These are phyloP conservation scores for Umbelopsis sp. DNA, from an alignment of 192 early-diverging fungal genomes.

Conservation along the genomic window DNA sequence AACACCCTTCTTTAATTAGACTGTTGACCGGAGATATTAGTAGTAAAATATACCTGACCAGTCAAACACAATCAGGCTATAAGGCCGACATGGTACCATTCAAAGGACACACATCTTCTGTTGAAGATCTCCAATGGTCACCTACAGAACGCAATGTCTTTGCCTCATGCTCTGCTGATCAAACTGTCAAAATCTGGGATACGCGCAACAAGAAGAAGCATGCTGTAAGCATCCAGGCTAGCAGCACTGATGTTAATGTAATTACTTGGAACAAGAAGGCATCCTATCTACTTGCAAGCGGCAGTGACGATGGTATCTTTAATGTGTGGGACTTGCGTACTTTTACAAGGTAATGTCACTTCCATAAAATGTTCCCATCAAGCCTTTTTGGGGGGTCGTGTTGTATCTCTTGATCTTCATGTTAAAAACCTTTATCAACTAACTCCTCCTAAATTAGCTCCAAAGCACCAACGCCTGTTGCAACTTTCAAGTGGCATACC, in stretches of 20 bases:
- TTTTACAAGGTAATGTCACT: constrained; percentile 30
- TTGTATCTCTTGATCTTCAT: constrained; percentile 3
- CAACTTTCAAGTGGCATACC: constrained; percentile 94
- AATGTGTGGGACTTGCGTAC: constrained; percentile 94
- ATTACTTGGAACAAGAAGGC: constrained; percentile 92
- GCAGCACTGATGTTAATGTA: constrained; percentile 92
- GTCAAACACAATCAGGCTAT: constrained; percentile 64
- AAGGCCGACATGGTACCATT: constrained; percentile 77
- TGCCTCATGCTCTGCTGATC: constrained; percentile 89
- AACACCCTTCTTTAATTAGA: constrained; percentile 31
- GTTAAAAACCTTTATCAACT: neutral
- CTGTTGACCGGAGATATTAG: constrained; percentile 87
- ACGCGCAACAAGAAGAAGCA: constrained; percentile 73
- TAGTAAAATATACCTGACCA: constrained; percentile 83
- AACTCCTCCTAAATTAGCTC: constrained; percentile 13
- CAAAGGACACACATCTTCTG: constrained; percentile 79
- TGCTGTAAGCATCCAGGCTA: constrained; percentile 81
- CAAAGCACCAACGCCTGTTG: constrained; percentile 69
- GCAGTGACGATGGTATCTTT: constrained; percentile 91
- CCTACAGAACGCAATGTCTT: constrained; percentile 88
- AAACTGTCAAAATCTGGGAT: constrained; percentile 96
- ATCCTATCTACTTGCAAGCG: constrained; percentile 89
- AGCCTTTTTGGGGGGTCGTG: neutral
- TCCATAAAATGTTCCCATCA: neutral
- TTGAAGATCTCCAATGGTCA: constrained; percentile 99